Evolutionary conservation across 1,284 basidiomycete genomes (phyloP).

Genomic region (Fomitopsis pinicola): DNA sequence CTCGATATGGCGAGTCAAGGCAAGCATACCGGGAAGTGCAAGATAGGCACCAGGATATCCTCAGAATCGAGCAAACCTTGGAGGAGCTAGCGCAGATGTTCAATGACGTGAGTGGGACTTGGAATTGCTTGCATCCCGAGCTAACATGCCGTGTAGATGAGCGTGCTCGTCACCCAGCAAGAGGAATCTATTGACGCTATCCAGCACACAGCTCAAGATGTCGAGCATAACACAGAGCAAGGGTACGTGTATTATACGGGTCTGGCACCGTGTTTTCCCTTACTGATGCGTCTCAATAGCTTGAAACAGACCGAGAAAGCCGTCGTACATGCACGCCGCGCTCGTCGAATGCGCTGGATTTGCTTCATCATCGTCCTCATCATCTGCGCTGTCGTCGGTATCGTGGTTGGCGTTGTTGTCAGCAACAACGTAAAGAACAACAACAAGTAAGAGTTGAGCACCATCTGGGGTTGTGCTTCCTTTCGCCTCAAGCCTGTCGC

Average conservation of each 20-base stretch:
- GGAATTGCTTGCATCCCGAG: background rate
- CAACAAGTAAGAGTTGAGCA: slow-evolving; percentile 2
- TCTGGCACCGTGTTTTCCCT: background rate
- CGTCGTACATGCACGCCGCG: slow-evolving; percentile 61
- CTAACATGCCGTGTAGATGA: slow-evolving; percentile 51
- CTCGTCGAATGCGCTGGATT: slow-evolving; percentile 79
- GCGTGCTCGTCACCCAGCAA: slow-evolving; percentile 74
- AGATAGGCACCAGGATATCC: slow-evolving; percentile 85
- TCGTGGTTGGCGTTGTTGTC: slow-evolving; percentile 50
- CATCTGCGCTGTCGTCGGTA: slow-evolving; percentile 43
- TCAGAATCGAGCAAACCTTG: slow-evolving; percentile 83
- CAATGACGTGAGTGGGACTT: slow-evolving; percentile 53
- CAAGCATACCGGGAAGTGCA: slow-evolving; percentile 89
- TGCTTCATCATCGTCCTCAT: slow-evolving; percentile 63
- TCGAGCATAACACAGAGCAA: slow-evolving; percentile 63
- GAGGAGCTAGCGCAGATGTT: slow-evolving; percentile 88
- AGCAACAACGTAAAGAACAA: slow-evolving; percentile 22
- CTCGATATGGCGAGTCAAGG: slow-evolving; percentile 80
- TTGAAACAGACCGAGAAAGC: slow-evolving; percentile 68
- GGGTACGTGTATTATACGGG: slow-evolving; percentile 47
- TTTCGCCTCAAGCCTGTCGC: too few species aligned
- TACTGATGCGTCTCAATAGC: slow-evolving; percentile 30
- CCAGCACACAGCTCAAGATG: slow-evolving; percentile 56
- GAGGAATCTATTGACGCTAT: slow-evolving; percentile 69
- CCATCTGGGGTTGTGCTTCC: background rate